Conservation (phyloP, 1,284 basidiomycete genomes). For the Malassezia caprae region DNA sequence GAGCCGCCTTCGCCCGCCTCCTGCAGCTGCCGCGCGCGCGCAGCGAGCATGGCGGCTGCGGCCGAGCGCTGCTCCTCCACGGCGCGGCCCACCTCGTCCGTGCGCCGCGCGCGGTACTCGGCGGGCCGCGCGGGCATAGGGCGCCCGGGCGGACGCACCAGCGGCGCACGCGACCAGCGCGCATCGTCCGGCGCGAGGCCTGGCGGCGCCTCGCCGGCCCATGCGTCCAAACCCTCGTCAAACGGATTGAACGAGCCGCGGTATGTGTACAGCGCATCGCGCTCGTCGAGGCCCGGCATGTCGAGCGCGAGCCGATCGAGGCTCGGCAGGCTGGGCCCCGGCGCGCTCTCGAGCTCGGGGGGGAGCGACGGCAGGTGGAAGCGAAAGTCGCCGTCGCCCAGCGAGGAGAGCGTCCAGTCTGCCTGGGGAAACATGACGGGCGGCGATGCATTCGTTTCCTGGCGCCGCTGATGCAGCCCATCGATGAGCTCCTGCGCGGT, state of each 20-base stretch:
- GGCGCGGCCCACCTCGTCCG: not conserved
- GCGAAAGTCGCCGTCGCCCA: slow-evolving; percentile 41
- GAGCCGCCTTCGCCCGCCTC: slow-evolving; percentile 3
- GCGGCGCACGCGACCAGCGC: not conserved
- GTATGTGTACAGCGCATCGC: slow-evolving; percentile 27
- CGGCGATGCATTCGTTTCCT: slow-evolving; percentile 57
- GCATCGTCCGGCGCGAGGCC: not conserved
- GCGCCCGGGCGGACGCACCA: not conserved
- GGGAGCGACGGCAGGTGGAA: slow-evolving; percentile 28
- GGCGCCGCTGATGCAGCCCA: slow-evolving; percentile 65
- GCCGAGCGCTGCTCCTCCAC: slow-evolving; percentile 17
- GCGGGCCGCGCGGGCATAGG: not conserved
- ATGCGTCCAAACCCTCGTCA: slow-evolving; percentile 18
- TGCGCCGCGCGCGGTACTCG: slow-evolving; percentile 19
- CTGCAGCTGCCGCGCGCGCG: slow-evolving; percentile 15
- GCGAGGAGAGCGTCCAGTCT: slow-evolving; percentile 36
- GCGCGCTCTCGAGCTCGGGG: not conserved
- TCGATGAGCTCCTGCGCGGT: slow-evolving; percentile 64
- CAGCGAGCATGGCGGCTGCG: slow-evolving; percentile 14
- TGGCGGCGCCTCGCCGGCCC: not conserved
- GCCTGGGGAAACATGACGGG: slow-evolving; percentile 37
- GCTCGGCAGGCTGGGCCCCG: slow-evolving; percentile 13
- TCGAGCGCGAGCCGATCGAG: slow-evolving; percentile 11
- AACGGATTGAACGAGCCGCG: slow-evolving; percentile 45
- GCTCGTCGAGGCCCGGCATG: slow-evolving; percentile 18